Evolutionary conservation across 176 grass and related monocot genomes (phyloP), one percentile per base, ranked within the genome.

Genomic region (Cenchrus fungigraminus): DNA sequence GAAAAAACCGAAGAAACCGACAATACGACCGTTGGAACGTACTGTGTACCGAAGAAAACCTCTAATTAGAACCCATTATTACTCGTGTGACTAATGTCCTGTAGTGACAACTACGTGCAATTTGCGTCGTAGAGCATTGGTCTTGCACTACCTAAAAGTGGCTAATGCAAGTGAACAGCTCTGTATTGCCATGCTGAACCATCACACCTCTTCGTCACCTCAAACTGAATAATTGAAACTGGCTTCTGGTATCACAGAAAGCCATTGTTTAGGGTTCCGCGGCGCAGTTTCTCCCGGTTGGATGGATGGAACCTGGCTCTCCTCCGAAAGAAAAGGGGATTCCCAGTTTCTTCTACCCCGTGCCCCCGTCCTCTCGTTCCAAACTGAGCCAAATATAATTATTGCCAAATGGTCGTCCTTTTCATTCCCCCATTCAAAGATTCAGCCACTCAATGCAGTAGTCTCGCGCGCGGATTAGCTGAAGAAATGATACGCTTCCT

Each of bases 191-290:
- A 62, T 74, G 42, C 50, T 76, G 43, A 80, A 80, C 75, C 62
- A 69, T 85, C 55, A 20, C 34, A 34, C 67, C 15, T 6, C 64
- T 79, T 82, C 71, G 6, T 56, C 25, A 1, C 65, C 10, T 66
- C 22, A 50, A 78, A 49, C 79, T 51, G 47, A 52, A 67, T 67
- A 40, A 40, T 40, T 40, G 9, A 83, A 82, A 79, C 12, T 74
- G 75, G 6, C 89, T 81, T 84, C 89, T 90, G 74, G 68, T 79
- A 79, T 32, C 74, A 47, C 75, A 45, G 47, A 68, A 69, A 83
- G 79, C 76, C 84, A 52, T 60, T 87, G 19, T 57, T 78, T 68
- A 50, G 3, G 68, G 25, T 68, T 49, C 40, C 17, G 13, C 15
- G 31, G 8, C 43, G 75, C 17, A 19, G 43, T 80, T 80, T 63